Evolutionary conservation across 75 land plant genomes (phyloP).

Genomic region (Picea glauca): DNA sequence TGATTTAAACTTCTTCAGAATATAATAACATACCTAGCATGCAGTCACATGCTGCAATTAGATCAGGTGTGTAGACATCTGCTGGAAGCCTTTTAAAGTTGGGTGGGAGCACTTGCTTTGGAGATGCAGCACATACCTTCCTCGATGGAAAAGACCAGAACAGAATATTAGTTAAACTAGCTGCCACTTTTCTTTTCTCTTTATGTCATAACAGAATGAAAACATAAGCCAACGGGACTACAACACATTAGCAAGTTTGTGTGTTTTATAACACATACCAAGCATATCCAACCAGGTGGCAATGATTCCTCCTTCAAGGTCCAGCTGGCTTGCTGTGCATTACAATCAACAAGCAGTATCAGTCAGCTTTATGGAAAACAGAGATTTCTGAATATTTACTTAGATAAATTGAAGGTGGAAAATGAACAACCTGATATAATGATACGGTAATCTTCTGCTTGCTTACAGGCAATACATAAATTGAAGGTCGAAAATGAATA

Average conservation of each 20-base stretch:
- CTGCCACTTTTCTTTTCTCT: not conserved
- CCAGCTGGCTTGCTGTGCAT: constrained; percentile 89
- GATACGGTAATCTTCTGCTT: too few species aligned
- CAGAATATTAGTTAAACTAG: constrained; percentile 10
- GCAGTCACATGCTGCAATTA: constrained; percentile 97
- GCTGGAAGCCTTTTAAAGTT: constrained; percentile 77
- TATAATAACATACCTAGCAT: constrained; percentile 71
- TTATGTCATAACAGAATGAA: not conserved
- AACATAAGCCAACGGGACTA: not conserved
- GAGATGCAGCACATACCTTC: constrained; percentile 97
- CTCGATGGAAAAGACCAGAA: not conserved
- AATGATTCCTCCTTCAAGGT: constrained; percentile 72
- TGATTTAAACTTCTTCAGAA: not conserved
- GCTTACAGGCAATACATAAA: too few species aligned
- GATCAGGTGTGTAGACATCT: constrained; percentile 94
- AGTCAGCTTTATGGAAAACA: not conserved
- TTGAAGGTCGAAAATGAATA: not conserved
- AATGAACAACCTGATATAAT: too few species aligned
- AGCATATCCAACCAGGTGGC: constrained; percentile 88
- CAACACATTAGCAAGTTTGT: not conserved
- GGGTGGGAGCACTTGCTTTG: constrained; percentile 64
- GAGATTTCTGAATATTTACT: not conserved
- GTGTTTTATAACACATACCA: constrained; percentile 45
- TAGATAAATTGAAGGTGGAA: too few species aligned
- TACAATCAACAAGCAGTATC: not conserved